Base-by-base conservation (phyloP, 2,329 filamentous ascomycete genomes). In the Aspergillus luchuensis region DNA sequence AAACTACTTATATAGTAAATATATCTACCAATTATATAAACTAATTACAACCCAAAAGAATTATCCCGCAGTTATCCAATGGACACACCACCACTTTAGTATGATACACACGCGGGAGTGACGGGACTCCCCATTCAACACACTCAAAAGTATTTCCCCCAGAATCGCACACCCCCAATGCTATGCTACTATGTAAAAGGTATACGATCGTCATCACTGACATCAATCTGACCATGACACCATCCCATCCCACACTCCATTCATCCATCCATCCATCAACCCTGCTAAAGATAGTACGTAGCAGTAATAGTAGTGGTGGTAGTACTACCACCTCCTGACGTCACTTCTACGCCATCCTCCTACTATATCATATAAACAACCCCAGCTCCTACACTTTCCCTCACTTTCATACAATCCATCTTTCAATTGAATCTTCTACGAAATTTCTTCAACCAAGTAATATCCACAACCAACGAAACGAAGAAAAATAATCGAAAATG, bases 401-500 rank as follows among this genome's bases (percentile, higher is more conserved):
- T 28, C 7, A 3, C 4, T 2, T 21, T 11, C 10, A 8, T 11
- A 25, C 8, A 7, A 51, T 28, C 1, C 28, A 33, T 51, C 13
- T 19, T 39, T 10, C 8, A 33, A 53, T 52, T 43, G 41, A 57
- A n/a, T n/a, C n/a, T n/a, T n/a, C n/a, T n/a, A n/a, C n/a, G 7
- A n/a, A 43, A 13, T n/a, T 38, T 21, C 38, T 21, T 2, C 19
- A 21, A 21, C 19, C 19, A 21, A 21, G 19, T 21, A 21, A 21
- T 21, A 21, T 21, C 19, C 19, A 21, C 19, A 25, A 8, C 36
- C 8, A 43, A 54, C 7, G 25, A 25, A 19, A 28, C 11, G n/a
- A 30, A 36, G 21, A 11, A 11, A 33, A 19, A 19, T 19, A 19
- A 19, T 19, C n/a, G 13, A 72, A 48, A 38, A 74, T 75, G 73